Evolutionary conservation across 768 basidiomycete species (phyloP).

Genomic region (Mycena metata): DNA sequence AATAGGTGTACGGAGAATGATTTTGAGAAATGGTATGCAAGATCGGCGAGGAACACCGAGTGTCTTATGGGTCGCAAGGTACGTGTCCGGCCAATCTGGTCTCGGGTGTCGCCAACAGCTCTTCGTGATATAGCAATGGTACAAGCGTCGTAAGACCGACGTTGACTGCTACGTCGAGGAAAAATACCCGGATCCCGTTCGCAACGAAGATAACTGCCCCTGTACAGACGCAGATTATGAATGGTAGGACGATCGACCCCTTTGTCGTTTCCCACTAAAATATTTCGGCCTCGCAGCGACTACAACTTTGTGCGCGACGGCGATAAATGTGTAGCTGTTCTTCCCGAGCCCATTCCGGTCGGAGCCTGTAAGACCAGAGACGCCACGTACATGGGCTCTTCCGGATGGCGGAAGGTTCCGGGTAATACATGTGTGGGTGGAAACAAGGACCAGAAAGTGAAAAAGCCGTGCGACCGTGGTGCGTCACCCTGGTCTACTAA

Average conservation of each 20-base stretch:
- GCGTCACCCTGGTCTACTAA: conserved; percentile 47
- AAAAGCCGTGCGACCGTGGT: conserved; percentile 88
- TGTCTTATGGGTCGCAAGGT: conserved; percentile 98
- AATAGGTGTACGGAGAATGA: conserved; percentile 80
- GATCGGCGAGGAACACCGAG: conserved; percentile 66
- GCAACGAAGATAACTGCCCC: conserved; percentile 83
- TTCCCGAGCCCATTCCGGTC: conserved; percentile 89
- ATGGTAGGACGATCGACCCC: conserved; percentile 66
- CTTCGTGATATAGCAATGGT: conserved; percentile 83
- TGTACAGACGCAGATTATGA: conserved; percentile 94
- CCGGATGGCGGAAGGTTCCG: conserved; percentile 92
- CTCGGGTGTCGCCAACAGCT: background rate
- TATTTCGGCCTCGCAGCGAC: conserved; percentile 64
- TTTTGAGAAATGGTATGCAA: conserved; percentile 91
- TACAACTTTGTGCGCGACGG: conserved; percentile 89
- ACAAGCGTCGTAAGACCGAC: conserved; percentile 83
- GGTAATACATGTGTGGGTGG: conserved; percentile 91
- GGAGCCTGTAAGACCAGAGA: conserved; percentile 73
- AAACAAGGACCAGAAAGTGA: conserved; percentile 75
- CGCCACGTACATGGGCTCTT: conserved; percentile 86
- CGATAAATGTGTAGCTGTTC: conserved; percentile 82
- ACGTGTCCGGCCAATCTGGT: conserved; percentile 34
- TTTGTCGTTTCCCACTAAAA: conserved; percentile 21
- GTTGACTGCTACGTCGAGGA: conserved; percentile 92
- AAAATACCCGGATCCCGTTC: conserved; percentile 89